Percentiles rank a stretch among this genome's conserved stretches.
Conservation (phyloP, 768 basidiomycete species). For the Suillus lakei region DNA sequence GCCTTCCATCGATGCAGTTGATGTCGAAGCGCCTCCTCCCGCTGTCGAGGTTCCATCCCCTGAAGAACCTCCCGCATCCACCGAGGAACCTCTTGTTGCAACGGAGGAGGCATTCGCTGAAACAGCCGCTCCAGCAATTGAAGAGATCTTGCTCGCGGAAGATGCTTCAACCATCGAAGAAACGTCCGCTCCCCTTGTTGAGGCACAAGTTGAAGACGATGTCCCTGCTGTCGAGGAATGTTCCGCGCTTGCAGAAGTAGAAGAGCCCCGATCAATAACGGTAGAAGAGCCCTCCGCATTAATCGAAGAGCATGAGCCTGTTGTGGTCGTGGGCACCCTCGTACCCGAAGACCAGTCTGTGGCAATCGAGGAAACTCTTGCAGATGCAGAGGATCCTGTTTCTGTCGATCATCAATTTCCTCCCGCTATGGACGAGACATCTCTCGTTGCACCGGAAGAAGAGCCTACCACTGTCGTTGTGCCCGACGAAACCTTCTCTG, state of each 20-base stretch:
- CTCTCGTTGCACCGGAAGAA: constrained; percentile 2
- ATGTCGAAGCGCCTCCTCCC: background rate
- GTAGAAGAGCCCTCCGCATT: background rate
- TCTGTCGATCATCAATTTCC: background rate
- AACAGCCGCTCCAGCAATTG: background rate
- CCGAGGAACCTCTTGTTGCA: constrained; percentile 8
- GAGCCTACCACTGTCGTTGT: background rate
- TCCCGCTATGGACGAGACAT: constrained; percentile 8
- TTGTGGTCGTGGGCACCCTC: background rate
- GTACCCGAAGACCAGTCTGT: constrained; percentile 6
- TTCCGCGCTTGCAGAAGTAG: background rate
- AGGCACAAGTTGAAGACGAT: constrained; percentile 3
- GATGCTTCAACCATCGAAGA: background rate
- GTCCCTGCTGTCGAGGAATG: background rate
- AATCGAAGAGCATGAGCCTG: background rate
- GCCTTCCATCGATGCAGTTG: background rate
- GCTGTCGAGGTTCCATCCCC: too few species aligned
- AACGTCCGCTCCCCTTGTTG: background rate
- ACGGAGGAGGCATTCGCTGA: background rate
- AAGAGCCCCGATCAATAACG: background rate
- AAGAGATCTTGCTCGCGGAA: background rate
- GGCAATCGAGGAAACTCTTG: constrained; percentile 12
- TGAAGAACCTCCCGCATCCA: too few species aligned
- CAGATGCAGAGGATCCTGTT: background rate
- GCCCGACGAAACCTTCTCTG: too few species aligned